phyloP scores from a whole-genome alignment of 305 asterid species.

The Fraxinus xanthoxyloides region DNA sequence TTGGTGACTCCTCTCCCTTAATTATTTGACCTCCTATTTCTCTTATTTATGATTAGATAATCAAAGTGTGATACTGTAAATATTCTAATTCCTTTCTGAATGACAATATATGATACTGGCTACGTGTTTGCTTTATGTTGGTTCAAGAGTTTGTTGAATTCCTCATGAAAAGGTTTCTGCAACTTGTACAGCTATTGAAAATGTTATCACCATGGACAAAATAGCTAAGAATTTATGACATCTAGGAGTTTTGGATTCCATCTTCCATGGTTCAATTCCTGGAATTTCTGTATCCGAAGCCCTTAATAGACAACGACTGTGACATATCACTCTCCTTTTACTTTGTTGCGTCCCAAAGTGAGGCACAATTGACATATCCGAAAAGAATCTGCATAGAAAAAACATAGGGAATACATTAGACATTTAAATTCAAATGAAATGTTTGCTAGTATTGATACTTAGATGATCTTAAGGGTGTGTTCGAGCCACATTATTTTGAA shows the following conservation, averaged over 20 bases:
- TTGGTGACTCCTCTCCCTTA: neutral
- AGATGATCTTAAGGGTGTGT: neutral
- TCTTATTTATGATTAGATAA: neutral
- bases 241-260: neutral
- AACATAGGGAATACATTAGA: neutral
- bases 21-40: neutral
- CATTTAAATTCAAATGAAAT: neutral
- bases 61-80: neutral
- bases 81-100: neutral
- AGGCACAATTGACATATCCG: neutral
- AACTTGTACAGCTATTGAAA: neutral
- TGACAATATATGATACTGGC: neutral
- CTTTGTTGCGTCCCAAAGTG: neutral
- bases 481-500: no score
- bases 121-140: neutral
- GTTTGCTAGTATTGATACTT: neutral
- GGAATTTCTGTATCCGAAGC: neutral
- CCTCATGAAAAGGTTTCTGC: neutral
- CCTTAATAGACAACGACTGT: neutral
- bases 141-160: neutral
- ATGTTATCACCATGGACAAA: neutral
- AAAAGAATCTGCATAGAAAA: neutral
- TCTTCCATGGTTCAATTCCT: neutral
- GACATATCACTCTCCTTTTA: neutral
- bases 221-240: neutral